These are phyloP conservation scores for Penicillium angulare DNA, from an alignment of 495 filamentous ascomycete genomes.

Conservation along the genomic window DNA sequence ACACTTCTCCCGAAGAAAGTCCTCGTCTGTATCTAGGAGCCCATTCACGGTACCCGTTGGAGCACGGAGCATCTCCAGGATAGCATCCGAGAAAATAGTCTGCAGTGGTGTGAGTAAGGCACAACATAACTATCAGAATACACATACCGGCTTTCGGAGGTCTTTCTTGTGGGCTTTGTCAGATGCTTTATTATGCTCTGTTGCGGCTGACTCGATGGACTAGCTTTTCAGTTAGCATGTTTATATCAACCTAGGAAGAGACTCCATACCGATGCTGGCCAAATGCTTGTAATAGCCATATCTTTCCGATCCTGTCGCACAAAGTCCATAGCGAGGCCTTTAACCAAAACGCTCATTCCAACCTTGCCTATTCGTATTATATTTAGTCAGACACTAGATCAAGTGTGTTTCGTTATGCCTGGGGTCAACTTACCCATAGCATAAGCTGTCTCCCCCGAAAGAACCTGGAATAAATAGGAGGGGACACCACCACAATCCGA, in stretches of 20 bases:
- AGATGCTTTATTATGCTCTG: constrained; percentile 42
- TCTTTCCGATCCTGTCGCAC: constrained; percentile 58
- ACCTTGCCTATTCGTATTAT: constrained; percentile 62
- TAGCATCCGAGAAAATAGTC: constrained; percentile 77
- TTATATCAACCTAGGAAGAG: not conserved
- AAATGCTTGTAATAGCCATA: constrained; percentile 80
- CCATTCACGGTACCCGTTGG: constrained; percentile 66
- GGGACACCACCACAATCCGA: constrained; percentile 75
- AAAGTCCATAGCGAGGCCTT: constrained; percentile 83
- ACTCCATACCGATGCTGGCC: constrained; percentile 68
- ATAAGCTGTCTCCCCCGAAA: constrained; percentile 87
- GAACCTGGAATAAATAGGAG: constrained; percentile 82
- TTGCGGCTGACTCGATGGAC: constrained; percentile 75
- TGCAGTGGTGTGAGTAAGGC: constrained; percentile 8
- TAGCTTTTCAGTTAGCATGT: constrained; percentile 15
- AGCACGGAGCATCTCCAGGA: constrained; percentile 69
- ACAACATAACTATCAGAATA: not conserved
- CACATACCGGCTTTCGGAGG: constrained; percentile 58
- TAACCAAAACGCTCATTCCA: constrained; percentile 77
- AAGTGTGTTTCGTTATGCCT: too few species aligned
- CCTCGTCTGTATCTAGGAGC: constrained; percentile 72
- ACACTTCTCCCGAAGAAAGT: constrained; percentile 67
- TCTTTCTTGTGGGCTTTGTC: constrained; percentile 46
- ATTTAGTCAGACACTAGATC: too few species aligned
- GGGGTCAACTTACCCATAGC: constrained; percentile 66